Conservation (phyloP, 2,329 filamentous ascomycete species). For the Teratosphaeria viscida region DNA sequence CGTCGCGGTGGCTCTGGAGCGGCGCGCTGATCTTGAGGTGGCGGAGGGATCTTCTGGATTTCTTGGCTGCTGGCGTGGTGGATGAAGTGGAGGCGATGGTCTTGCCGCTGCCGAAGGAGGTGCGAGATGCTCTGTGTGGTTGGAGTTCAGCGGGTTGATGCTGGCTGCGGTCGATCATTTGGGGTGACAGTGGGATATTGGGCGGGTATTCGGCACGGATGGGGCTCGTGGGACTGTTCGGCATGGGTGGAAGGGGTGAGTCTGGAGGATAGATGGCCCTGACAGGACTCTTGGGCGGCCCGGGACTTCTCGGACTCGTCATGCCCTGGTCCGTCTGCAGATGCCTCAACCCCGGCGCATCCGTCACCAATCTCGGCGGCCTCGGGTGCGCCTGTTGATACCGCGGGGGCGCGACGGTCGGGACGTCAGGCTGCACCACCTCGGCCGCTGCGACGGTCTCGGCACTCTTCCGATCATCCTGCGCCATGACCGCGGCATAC, state of each 20-base stretch:
- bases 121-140: conserved; percentile 7
- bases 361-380: conserved; percentile 18
- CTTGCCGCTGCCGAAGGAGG: conserved; percentile 32
- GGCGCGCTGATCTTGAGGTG: conserved; percentile 50
- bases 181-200: conserved; percentile 10
- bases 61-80: conserved; percentile 6
- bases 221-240: conserved; percentile 16
- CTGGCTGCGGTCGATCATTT: conserved; percentile 7
- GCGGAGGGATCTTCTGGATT: conserved; percentile 32
- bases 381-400: conserved; percentile 2
- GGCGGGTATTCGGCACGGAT: conserved; percentile 17
- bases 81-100: background rate
- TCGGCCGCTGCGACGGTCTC: background rate
- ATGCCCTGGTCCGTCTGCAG: conserved; percentile 12
- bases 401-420: conserved; percentile 3
- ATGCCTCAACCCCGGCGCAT: conserved; percentile 16
- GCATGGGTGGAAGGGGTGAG: conserved; percentile 10
- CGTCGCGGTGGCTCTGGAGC: conserved; percentile 31
- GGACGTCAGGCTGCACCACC: background rate
- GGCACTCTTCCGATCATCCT: conserved; percentile 46
- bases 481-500: conserved; percentile 85
- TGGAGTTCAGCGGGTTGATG: background rate
- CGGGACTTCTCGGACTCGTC: conserved; percentile 25
- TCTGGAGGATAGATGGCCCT: conserved; percentile 39
- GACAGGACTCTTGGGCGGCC: conserved; percentile 30